phyloP scores from a whole-genome alignment of 2,329 filamentous ascomycete species.

The Balansia obtecta region DNA sequence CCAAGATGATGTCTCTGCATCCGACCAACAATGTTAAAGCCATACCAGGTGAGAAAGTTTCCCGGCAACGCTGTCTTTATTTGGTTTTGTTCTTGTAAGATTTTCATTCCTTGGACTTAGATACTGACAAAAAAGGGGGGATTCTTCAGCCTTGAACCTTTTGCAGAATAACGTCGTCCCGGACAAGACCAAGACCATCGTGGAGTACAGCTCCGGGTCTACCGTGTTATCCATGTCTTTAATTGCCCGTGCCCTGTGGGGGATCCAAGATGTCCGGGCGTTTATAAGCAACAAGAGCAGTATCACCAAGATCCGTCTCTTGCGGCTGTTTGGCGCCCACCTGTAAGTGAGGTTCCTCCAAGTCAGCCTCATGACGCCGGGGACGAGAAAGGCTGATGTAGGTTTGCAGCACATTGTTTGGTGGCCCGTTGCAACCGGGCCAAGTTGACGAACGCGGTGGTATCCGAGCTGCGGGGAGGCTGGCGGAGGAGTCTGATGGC shows the following conservation, averaged over 20 bases:
- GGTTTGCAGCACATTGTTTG: constrained; percentile 16
- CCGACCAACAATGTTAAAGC: constrained; percentile 52
- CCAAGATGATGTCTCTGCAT: constrained; percentile 51
- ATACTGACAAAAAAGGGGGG: background rate
- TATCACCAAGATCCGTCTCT: constrained; percentile 16
- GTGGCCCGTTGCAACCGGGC: constrained; percentile 22
- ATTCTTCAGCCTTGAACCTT: constrained; percentile 27
- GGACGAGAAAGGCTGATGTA: constrained; percentile 6
- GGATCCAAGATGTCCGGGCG: constrained; percentile 29
- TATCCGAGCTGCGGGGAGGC: constrained; percentile 14
- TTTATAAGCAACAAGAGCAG: constrained; percentile 35
- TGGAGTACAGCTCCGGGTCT: constrained; percentile 50
- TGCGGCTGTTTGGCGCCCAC: constrained; percentile 22
- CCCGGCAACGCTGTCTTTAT: background rate
- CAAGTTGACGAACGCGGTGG: constrained; percentile 21
- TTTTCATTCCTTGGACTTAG: background rate
- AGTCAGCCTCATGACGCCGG: background rate
- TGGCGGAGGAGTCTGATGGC: constrained; percentile 16
- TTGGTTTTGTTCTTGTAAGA: background rate
- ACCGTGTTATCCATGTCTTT: constrained; percentile 45
- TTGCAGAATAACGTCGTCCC: constrained; percentile 30
- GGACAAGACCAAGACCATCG: constrained; percentile 36
- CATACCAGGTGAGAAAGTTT: constrained; percentile 30
- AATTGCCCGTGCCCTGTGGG: constrained; percentile 20
- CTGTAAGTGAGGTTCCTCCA: constrained; percentile 12